phyloP scores from a whole-genome alignment of 306 rosid genomes.

The Corylus avellana region DNA sequence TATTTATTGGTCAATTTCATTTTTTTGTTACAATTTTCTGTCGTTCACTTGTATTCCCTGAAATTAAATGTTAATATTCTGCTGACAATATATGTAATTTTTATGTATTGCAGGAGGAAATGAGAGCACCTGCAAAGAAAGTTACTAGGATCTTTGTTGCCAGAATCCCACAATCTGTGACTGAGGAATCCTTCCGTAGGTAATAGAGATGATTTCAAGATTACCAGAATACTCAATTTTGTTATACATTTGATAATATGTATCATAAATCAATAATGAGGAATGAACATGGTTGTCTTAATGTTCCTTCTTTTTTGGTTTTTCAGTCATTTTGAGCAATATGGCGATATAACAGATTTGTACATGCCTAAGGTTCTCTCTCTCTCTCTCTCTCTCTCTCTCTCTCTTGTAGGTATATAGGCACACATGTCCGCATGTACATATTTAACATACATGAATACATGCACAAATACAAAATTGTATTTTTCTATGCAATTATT shows the following conservation, averaged over 20 bases:
- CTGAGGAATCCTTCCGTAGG: slow-evolving; percentile 87
- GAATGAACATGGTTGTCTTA: slow-evolving; percentile 17
- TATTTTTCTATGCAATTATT: neutral
- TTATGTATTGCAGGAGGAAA: slow-evolving; percentile 76
- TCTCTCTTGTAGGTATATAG: too few species aligned
- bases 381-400: slow-evolving; percentile 13
- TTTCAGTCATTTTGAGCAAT: slow-evolving; percentile 95
- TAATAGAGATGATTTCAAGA: slow-evolving; percentile 32
- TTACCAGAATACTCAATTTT: neutral
- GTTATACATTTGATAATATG: neutral
- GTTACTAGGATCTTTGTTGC: slow-evolving; percentile 95
- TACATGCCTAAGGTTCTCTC: slow-evolving; percentile 94
- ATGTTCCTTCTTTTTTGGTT: neutral
- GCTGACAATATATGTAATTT: slow-evolving; percentile 24
- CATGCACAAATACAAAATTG: neutral
- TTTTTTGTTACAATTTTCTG: slow-evolving; percentile 12
- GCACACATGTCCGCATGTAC: neutral
- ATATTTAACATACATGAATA: neutral
- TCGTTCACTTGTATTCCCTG: neutral
- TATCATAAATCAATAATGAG: slow-evolving; percentile 1
- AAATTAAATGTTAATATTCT: neutral
- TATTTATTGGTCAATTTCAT: neutral
- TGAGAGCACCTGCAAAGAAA: slow-evolving; percentile 84
- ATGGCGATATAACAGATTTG: slow-evolving; percentile 94
- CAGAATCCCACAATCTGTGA: slow-evolving; percentile 84